phyloP scores from a whole-genome alignment of 225 moss, liverwort and hornwort genomes.

The Takakia lepidozioides region DNA sequence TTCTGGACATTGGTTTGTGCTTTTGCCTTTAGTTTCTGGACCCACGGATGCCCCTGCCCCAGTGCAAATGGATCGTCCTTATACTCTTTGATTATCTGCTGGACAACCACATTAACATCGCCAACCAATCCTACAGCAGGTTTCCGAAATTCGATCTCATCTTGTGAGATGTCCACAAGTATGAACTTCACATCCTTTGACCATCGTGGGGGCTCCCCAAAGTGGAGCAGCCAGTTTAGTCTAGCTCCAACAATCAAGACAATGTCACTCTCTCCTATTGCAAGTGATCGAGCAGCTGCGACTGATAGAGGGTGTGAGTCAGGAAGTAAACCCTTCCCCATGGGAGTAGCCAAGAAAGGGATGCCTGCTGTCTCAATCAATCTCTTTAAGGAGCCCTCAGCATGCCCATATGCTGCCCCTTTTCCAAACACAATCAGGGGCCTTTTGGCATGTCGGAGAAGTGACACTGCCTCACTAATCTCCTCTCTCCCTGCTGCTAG shows the following conservation, averaged over 20 bases:
- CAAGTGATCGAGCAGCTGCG: slow-evolving; percentile 77
- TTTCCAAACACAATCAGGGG: slow-evolving; percentile 93
- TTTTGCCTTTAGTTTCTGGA: slow-evolving; percentile 60
- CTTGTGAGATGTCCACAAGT: slow-evolving; percentile 59
- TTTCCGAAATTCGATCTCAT: slow-evolving; percentile 69
- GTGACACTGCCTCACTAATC: slow-evolving; percentile 46
- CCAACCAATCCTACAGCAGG: slow-evolving; percentile 67
- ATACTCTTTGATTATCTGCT: slow-evolving; percentile 58
- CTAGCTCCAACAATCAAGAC: slow-evolving; percentile 80
- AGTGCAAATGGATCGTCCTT: slow-evolving; percentile 88
- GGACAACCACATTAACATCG: slow-evolving; percentile 70
- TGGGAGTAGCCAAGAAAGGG: slow-evolving; percentile 89
- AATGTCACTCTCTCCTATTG: slow-evolving; percentile 70
- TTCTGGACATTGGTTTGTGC: slow-evolving; percentile 58
- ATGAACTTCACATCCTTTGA: slow-evolving; percentile 74
- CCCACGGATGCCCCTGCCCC: slow-evolving; percentile 74
- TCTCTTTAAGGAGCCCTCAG: slow-evolving; percentile 58
- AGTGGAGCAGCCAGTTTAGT: slow-evolving; percentile 96
- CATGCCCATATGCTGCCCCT: slow-evolving; percentile 81
- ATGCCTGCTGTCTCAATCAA: slow-evolving; percentile 74
- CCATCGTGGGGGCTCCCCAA: slow-evolving; percentile 86
- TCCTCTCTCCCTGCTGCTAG: slow-evolving; percentile 29
- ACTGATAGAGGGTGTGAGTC: slow-evolving; percentile 80
- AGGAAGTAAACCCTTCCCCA: slow-evolving; percentile 93
- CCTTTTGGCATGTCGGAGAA: slow-evolving; percentile 69